Conservation (phyloP, 169 alveolate species). For the Plasmodium vinckei region DNA sequence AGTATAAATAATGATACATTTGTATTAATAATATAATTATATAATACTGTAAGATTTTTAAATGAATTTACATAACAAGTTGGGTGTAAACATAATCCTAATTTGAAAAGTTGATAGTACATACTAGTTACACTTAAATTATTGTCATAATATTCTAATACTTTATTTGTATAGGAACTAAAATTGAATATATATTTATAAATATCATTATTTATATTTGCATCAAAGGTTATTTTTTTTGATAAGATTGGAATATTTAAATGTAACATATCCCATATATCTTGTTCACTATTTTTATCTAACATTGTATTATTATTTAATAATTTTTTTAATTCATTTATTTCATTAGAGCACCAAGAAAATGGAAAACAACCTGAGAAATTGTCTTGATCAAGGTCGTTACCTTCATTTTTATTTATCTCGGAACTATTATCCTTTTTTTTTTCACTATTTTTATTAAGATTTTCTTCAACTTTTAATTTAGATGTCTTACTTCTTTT, state of each 20-base stretch:
- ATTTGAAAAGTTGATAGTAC: slow-evolving; percentile 36
- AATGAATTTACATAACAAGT: slow-evolving; percentile 59
- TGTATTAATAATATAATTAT: slow-evolving; percentile 54
- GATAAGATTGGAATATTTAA: slow-evolving; percentile 41
- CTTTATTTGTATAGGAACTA: slow-evolving; percentile 24
- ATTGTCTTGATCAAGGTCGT: background rate
- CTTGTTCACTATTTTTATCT: slow-evolving; percentile 10
- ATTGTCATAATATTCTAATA: slow-evolving; percentile 9
- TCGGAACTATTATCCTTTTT: background rate
- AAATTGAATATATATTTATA: slow-evolving; percentile 53
- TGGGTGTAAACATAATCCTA: slow-evolving; percentile 42
- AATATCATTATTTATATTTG: slow-evolving; percentile 37
- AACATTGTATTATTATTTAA: background rate
- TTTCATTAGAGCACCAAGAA: slow-evolving; percentile 3
- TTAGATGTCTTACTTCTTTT: slow-evolving; percentile 3
- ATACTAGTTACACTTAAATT: slow-evolving; percentile 13
- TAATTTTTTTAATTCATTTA: slow-evolving; percentile 7
- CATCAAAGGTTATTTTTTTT: slow-evolving; percentile 68
- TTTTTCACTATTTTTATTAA: background rate
- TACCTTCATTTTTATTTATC: background rate
- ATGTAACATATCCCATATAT: slow-evolving; percentile 15
- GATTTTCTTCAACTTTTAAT: background rate
- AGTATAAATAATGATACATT: slow-evolving; percentile 41
- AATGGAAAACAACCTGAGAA: background rate
- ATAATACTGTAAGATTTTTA: slow-evolving; percentile 39